phyloP scores from a whole-genome alignment of 345 rosid species.

The Lepidium aucheri region DNA sequence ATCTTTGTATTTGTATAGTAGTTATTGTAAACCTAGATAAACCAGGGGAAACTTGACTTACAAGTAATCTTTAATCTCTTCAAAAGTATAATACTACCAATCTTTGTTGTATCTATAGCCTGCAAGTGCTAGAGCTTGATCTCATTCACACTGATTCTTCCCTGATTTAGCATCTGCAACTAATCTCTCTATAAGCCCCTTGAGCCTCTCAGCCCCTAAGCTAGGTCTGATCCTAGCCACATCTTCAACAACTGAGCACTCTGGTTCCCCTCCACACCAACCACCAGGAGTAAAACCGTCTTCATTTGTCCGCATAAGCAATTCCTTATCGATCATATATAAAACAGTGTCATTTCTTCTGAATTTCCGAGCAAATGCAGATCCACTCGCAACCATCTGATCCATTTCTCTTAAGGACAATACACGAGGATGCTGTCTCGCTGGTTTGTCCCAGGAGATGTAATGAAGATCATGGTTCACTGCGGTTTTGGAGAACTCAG shows the following conservation, averaged over 20 bases:
- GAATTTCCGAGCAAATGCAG: conserved; percentile 86
- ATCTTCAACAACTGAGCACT: conserved; percentile 60
- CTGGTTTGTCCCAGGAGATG: conserved; percentile 90
- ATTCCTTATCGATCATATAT: conserved; percentile 59
- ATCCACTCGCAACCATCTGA: conserved; percentile 61
- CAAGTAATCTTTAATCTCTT: conserved; percentile 5
- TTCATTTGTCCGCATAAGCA: conserved; percentile 43
- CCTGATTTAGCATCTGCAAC: conserved; percentile 36
- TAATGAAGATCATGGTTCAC: conserved; percentile 89
- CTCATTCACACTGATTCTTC: conserved; percentile 43
- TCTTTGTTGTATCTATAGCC: neutral
- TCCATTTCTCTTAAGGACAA: conserved; percentile 51
- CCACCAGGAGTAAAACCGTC: conserved; percentile 82
- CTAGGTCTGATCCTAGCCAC: conserved; percentile 54
- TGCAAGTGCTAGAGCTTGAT: neutral
- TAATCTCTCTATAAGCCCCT: conserved; percentile 47
- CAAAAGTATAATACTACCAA: neutral
- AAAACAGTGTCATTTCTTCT: conserved; percentile 41
- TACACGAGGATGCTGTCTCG: conserved; percentile 74
- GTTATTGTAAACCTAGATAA: neutral
- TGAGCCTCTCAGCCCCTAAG: conserved; percentile 62
- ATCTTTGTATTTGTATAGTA: conserved; percentile 2
- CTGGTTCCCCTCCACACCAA: conserved; percentile 75
- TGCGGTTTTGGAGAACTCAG: conserved; percentile 58
- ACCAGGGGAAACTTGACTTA: neutral